Evolutionary conservation across 345 rosid genomes (phyloP), one percentile per base, ranked within the genome.

Genomic region (Populus deltoides): DNA sequence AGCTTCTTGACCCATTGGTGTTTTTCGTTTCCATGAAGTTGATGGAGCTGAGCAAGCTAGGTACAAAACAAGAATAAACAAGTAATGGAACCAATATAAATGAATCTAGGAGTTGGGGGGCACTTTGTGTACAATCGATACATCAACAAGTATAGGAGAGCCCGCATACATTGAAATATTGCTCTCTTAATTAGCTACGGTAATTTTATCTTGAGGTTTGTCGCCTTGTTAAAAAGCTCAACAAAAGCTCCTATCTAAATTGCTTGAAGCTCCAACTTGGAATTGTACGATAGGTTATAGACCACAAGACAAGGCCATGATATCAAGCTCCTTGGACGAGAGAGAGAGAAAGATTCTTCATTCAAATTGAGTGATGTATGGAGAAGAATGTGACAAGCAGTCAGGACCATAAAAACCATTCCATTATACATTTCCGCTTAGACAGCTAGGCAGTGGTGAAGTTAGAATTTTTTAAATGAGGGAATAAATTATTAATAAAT

Each of bases 281-380:
- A 41, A 33, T 29, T 25, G 88, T 88, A 86, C 85, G 87, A 78
- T 27, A 15, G 36, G 7, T 71, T 83, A 4, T 65, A 47, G 79
- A 71, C 89, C 89, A 83, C 89, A 84, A 39, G 80, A 77, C 74
- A 62, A 57, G 33, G 67, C 63, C 63, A n/a, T 29, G 74, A 33
- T 77, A 68, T 81, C 76, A 27, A 27, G 27, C 27, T 27, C 27
- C 27, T 27, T 27, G 38, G 39, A 47, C 75, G 24, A 12, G 22
- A 22, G 39, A 20, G 45, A 12, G 35, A 18, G 27, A 78, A 79
- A 66, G 73, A 57, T 77, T 77, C 74, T 77, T 57, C 41, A 57
- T 36, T 69, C 10, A 68, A 55, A 36, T 7, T 29, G 25, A 27
- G 13, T 29, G 59, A 10, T 18, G 25, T 25, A 39, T 31, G 62